phyloP scores from a whole-genome alignment of 495 filamentous ascomycete species.

The Evansstolkia leycettana region DNA sequence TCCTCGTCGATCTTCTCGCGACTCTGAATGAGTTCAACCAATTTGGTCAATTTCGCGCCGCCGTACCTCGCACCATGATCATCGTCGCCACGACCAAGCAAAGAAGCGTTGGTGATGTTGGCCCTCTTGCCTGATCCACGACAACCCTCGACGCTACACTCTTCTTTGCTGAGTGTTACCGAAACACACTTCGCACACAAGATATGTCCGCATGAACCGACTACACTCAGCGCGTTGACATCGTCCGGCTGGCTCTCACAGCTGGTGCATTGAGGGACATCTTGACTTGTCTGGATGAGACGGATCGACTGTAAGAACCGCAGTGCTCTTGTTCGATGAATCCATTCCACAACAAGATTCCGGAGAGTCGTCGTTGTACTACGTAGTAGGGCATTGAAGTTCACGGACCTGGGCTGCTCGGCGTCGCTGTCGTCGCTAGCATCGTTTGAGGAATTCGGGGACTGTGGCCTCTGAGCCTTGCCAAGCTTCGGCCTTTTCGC shows the following conservation, averaged over 20 bases:
- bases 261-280: constrained; percentile 12
- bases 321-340: constrained; percentile 16
- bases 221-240: constrained; percentile 15
- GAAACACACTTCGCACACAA: constrained; percentile 29
- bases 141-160: constrained; percentile 21
- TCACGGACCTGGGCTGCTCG: neutral
- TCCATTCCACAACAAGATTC: constrained; percentile 16
- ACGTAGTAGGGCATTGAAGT: constrained; percentile 10
- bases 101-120: constrained; percentile 23
- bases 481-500: constrained; percentile 1
- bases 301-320: constrained; percentile 18
- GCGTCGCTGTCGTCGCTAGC: neutral
- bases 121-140: constrained; percentile 12
- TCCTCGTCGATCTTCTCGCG: constrained; percentile 16
- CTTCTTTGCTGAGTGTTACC: constrained; percentile 5
- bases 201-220: constrained; percentile 39
- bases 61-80: constrained; percentile 15
- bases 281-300: constrained; percentile 10
- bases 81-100: constrained; percentile 17
- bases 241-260: constrained; percentile 11
- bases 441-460: no score
- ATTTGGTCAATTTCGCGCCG: constrained; percentile 34
- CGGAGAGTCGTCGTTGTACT: constrained; percentile 12
- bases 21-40: constrained; percentile 30
- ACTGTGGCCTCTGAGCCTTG: neutral